Base-by-base conservation (phyloP, 1,139 yeast species). In the Saccharomyces pastorianus region DNA sequence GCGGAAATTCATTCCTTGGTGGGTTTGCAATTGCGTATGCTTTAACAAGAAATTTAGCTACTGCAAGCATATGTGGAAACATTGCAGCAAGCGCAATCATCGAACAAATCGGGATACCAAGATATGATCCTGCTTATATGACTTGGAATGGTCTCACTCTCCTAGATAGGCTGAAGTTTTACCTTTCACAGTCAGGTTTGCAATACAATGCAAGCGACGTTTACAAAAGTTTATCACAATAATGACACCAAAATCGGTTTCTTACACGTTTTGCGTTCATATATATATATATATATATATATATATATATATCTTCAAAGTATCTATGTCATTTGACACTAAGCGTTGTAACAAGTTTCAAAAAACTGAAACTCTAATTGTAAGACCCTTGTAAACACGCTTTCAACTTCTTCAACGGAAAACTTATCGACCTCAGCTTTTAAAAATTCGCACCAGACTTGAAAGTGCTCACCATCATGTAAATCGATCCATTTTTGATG, bases 1-100 rank as follows among this genome's bases (percentile, higher is more conserved):
- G 96, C 2, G 98, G 98, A 0, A 91, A 91, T 66, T 77, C 95
- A 0, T 90, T 85, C 68, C 81, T 93, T 56, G 97, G 97, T 0
- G 96, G 85, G 0, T 82, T 88, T 63, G 78, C 85, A 11, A 74
- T 84, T 5, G 95, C 84, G 0, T 80, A 78, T 58, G 70, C 73
- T 1, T 64, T 83, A 47, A 73, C 79, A 32, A 74, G 77, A 0
- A 80, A 85, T 65, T 73, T 86, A 73, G 64, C 70, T 0, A 64
- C 73, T 2, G 89, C 84, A 0, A 83, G 85, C 2, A 72, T 85
- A 0, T 81, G 81, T 63, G 97, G 91, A 0, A 86, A 82, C 56
- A 73, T 90, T 3, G 89, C 86, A 0, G 88, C 96, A 57, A 93
- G 96, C 0, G 74, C 84, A 52, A 81, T 86, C 17, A 82, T 91